Percentiles rank a stretch among this genome's conserved stretches.
These are phyloP conservation scores for Schwanniomyces vanrijiae DNA, from an alignment of 805 yeast species.

Conservation along the genomic window DNA sequence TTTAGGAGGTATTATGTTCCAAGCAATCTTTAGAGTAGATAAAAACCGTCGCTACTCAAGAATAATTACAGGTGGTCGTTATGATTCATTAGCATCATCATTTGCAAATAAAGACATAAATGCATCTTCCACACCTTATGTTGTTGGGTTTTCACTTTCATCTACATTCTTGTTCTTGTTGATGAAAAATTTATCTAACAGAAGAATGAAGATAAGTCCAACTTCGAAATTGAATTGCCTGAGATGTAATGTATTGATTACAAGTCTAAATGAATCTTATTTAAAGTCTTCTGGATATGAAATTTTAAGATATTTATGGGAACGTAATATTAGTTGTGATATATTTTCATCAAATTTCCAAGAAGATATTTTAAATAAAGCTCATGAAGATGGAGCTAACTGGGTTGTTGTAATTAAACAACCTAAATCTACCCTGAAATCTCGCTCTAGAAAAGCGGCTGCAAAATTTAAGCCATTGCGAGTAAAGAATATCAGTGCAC, in stretches of 20 bases:
- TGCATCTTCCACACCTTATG: conserved; percentile 36
- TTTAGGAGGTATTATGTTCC: conserved; percentile 83
- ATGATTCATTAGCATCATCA: conserved; percentile 68
- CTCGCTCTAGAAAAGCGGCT: conserved; percentile 18
- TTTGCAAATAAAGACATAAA: conserved; percentile 51
- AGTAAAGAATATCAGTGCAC: conserved; percentile 60
- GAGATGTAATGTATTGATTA: conserved; percentile 80
- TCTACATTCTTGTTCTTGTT: conserved; percentile 39
- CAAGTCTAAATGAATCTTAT: conserved; percentile 60
- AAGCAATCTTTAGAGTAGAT: conserved; percentile 69
- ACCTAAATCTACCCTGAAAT: conserved; percentile 35
- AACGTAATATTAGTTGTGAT: conserved; percentile 77
- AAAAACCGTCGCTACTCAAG: conserved; percentile 42
- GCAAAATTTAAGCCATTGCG: conserved; percentile 71
- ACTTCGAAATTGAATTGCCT: conserved; percentile 26
- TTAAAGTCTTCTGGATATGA: conserved; percentile 64
- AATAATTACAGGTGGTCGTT: conserved; percentile 93
- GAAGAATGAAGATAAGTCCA: conserved; percentile 12
- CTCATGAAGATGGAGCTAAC: conserved; percentile 67
- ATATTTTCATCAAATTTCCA: conserved; percentile 29
- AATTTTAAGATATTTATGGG: conserved; percentile 69
- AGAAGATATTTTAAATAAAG: conserved; percentile 68
- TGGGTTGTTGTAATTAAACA: conserved; percentile 82
- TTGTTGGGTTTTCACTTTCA: conserved; percentile 86
- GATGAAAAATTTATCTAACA: conserved; percentile 27